These are phyloP conservation scores for Suillus luteus DNA, from an alignment of 768 basidiomycete species.

Conservation along the genomic window DNA sequence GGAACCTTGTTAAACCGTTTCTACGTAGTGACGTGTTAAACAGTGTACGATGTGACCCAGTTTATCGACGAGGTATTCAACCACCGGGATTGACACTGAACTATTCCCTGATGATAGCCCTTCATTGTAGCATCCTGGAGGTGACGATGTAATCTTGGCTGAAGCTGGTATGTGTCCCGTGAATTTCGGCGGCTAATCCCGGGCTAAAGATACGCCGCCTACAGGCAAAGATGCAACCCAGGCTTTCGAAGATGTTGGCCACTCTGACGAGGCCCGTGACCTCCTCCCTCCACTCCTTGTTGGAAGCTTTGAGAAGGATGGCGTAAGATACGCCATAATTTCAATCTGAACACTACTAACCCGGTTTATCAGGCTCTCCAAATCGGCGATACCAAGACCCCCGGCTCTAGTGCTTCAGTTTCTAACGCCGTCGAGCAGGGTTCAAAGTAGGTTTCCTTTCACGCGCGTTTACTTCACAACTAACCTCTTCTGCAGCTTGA, in stretches of 20 bases:
- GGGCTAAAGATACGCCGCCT: conserved; percentile 9
- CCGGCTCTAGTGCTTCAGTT: conserved; percentile 42
- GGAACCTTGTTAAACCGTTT: not conserved
- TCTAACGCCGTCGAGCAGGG: conserved; percentile 58
- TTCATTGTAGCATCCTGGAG: conserved; percentile 81
- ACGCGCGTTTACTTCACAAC: conserved; percentile 11
- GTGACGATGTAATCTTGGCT: conserved; percentile 94
- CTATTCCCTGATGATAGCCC: not conserved
- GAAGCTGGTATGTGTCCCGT: conserved; percentile 74
- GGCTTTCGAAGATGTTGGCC: conserved; percentile 98
- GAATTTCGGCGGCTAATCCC: conserved; percentile 2
- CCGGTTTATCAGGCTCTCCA: conserved; percentile 45
- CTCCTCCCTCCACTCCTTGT: conserved; percentile 78
- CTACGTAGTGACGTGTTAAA: conserved; percentile 7
- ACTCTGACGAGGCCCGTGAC: conserved; percentile 95
- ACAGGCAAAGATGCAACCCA: conserved; percentile 94
- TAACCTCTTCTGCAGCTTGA: conserved; percentile 47
- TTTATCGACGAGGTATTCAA: conserved; percentile 89
- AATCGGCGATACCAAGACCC: conserved; percentile 53
- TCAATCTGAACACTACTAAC: conserved; percentile 10
- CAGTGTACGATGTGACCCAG: conserved; percentile 91
- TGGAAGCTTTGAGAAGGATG: conserved; percentile 77
- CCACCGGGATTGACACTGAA: too few relatives aligned
- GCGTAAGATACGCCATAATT: conserved; percentile 45
- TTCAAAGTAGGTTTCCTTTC: conserved; percentile 55